A percentile compares a stretch with the other conserved stretches of the same genome.
Evolutionary conservation across 192 early-diverging fungal genomes (phyloP).

Genomic region (Coemansia sp.): DNA sequence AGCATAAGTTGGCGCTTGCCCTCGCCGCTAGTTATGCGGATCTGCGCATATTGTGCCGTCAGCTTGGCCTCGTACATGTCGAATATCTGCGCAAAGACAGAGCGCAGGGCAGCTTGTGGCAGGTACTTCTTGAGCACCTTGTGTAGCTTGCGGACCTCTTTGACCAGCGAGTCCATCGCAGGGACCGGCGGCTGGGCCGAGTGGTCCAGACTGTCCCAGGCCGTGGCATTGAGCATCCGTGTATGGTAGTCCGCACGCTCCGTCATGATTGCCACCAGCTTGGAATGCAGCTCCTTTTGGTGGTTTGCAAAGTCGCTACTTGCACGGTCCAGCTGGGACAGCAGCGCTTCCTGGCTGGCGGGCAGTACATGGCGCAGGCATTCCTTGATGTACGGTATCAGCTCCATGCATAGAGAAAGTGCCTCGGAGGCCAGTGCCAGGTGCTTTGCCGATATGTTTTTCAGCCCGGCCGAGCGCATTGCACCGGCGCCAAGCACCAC

Average conservation of each 20-base stretch:
- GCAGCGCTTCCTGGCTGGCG: slow-evolving; percentile 69
- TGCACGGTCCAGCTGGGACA: slow-evolving; percentile 87
- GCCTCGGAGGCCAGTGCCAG: slow-evolving; percentile 92
- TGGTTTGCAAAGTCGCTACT: slow-evolving; percentile 82
- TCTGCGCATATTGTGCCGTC: slow-evolving; percentile 33
- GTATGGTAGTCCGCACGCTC: slow-evolving; percentile 77
- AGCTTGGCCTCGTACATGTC: slow-evolving; percentile 67
- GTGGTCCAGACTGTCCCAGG: slow-evolving; percentile 38
- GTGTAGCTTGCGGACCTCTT: slow-evolving; percentile 85
- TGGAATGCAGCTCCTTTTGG: slow-evolving; percentile 83
- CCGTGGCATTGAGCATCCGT: slow-evolving; percentile 60
- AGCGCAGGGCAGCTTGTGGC: slow-evolving; percentile 60
- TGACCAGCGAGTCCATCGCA: slow-evolving; percentile 82
- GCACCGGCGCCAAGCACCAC: slow-evolving; percentile 98
- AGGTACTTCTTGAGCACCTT: slow-evolving; percentile 88
- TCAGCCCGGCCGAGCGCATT: slow-evolving; percentile 91
- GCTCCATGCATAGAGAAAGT: slow-evolving; percentile 75
- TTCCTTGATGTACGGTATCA: slow-evolving; percentile 78
- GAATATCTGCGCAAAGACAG: slow-evolving; percentile 76
- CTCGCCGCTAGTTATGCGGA: slow-evolving; percentile 29
- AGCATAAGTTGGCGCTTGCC: slow-evolving; percentile 62
- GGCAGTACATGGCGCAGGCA: slow-evolving; percentile 68
- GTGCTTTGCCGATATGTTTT: slow-evolving; percentile 96
- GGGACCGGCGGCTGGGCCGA: slow-evolving; percentile 24
- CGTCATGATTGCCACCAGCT: slow-evolving; percentile 93